Conservation (phyloP, 352 stramenopile genomes). For the Pythium monospermum region DNA sequence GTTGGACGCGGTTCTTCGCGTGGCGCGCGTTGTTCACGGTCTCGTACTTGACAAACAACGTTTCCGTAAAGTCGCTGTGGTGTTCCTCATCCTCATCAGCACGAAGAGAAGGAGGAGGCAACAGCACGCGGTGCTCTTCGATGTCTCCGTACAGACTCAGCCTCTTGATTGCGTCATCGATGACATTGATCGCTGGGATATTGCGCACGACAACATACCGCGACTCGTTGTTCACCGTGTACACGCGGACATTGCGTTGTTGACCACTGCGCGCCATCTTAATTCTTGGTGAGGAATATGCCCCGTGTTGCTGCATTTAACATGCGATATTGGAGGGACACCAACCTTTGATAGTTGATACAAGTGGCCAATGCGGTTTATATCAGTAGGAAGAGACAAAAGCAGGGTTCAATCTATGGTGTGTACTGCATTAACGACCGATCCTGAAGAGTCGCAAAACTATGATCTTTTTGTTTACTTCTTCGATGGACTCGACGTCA, state of each 20-base stretch:
- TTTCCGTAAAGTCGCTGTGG: slow-evolving; percentile 46
- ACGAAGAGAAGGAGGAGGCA: too few species aligned
- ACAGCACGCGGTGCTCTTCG: slow-evolving; percentile 20
- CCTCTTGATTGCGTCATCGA: slow-evolving; percentile 23
- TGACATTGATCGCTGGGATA: slow-evolving; percentile 25
- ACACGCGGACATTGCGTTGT: slow-evolving; percentile 23
- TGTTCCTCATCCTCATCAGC: background rate
- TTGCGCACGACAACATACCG: slow-evolving; percentile 29
- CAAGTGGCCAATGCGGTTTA: too few species aligned
- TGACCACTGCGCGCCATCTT: slow-evolving; percentile 4
- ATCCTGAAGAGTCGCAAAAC: too few species aligned
- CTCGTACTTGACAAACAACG: slow-evolving; percentile 70
- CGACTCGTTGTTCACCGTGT: slow-evolving; percentile 38
- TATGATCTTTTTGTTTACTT: too few species aligned
- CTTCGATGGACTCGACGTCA: too few species aligned
- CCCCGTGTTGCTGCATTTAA: background rate
- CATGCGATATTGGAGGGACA: too few species aligned
- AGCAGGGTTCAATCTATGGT: too few species aligned
- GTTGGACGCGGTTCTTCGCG: slow-evolving; percentile 48
- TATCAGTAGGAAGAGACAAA: too few species aligned
- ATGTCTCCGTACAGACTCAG: slow-evolving; percentile 24
- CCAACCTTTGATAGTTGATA: too few species aligned
- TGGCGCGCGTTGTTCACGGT: slow-evolving; percentile 70
- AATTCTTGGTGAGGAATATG: too few species aligned
- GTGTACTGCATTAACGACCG: too few species aligned